Evolutionary conservation across 371 early-diverging fungal species (phyloP).

Genomic region (Rhizopus stolonifer): DNA sequence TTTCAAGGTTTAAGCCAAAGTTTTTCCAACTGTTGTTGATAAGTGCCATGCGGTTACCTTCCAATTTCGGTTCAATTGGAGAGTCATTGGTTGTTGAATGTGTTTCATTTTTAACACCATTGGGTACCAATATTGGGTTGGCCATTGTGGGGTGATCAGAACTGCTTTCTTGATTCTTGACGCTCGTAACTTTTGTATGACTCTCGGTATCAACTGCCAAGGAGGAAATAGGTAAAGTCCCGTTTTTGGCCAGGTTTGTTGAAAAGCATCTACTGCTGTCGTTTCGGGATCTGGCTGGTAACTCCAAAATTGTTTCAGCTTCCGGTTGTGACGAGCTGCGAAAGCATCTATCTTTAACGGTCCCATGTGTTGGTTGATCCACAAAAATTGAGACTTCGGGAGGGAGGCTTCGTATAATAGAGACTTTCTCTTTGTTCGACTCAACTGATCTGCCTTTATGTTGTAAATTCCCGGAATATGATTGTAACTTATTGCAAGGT

Average conservation of each 20-base stretch:
- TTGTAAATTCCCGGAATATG: constrained; percentile 16
- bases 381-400: neutral
- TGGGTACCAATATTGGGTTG: constrained; percentile 22
- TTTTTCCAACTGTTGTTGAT: neutral
- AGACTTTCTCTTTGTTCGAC: neutral
- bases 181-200: constrained; percentile 18
- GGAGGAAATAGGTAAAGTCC: constrained; percentile 26
- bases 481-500: constrained; percentile 14
- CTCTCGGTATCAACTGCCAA: constrained; percentile 27
- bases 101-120: constrained; percentile 4
- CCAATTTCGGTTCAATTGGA: neutral
- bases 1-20: neutral
- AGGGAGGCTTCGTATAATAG: constrained; percentile 18
- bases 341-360: constrained; percentile 31
- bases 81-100: neutral
- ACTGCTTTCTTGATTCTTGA: constrained; percentile 10
- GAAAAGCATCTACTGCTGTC: constrained; percentile 26
- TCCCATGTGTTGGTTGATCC: constrained; percentile 7
- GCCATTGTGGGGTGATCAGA: constrained; percentile 25
- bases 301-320: constrained; percentile 20
- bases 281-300: constrained; percentile 24
- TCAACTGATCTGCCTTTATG: constrained; percentile 10
- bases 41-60: constrained; percentile 4
- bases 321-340: constrained; percentile 20
- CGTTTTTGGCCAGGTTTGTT: constrained; percentile 16